Evolutionary conservation across 306 rosid species (phyloP).

Genomic region (Lathyrus tuberosus): DNA sequence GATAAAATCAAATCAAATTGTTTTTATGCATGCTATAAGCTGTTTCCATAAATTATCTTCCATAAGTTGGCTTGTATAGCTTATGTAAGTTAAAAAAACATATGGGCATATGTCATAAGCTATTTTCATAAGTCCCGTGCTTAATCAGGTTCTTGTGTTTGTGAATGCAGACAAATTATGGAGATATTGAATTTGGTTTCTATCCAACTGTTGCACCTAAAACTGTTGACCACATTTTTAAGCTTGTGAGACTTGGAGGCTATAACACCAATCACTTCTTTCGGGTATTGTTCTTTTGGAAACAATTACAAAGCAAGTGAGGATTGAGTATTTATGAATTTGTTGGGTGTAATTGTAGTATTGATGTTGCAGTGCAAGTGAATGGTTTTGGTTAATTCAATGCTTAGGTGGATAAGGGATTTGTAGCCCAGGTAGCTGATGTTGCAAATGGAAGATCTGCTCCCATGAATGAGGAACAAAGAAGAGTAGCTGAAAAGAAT

Average conservation of each 20-base stretch:
- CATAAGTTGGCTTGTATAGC: neutral
- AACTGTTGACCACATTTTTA: slow-evolving; percentile 92
- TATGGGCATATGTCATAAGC: neutral
- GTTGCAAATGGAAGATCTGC: slow-evolving; percentile 74
- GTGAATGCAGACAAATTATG: slow-evolving; percentile 75
- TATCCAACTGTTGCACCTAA: slow-evolving; percentile 82
- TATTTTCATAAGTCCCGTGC: neutral
- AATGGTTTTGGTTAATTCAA: slow-evolving; percentile 40
- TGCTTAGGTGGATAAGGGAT: slow-evolving; percentile 85
- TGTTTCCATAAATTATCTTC: neutral
- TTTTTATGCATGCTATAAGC: neutral
- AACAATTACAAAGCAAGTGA: slow-evolving; percentile 13
- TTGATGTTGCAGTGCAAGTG: slow-evolving; percentile 31
- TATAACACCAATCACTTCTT: slow-evolving; percentile 90
- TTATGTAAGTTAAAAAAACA: neutral
- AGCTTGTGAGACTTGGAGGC: slow-evolving; percentile 90
- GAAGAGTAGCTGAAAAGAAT: slow-evolving; percentile 63
- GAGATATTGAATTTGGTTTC: slow-evolving; percentile 97
- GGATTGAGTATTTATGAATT: neutral
- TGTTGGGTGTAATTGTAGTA: slow-evolving; percentile 11
- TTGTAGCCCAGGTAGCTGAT: slow-evolving; percentile 97
- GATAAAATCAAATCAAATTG: too few species aligned
- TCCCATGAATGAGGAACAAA: slow-evolving; percentile 87
- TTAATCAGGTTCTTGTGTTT: slow-evolving; percentile 27
- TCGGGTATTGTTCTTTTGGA: slow-evolving; percentile 62